A percentile compares a stretch with the other conserved stretches of the same genome.
phyloP scores from a whole-genome alignment of 768 basidiomycete genomes.

The Suillus plorans region DNA sequence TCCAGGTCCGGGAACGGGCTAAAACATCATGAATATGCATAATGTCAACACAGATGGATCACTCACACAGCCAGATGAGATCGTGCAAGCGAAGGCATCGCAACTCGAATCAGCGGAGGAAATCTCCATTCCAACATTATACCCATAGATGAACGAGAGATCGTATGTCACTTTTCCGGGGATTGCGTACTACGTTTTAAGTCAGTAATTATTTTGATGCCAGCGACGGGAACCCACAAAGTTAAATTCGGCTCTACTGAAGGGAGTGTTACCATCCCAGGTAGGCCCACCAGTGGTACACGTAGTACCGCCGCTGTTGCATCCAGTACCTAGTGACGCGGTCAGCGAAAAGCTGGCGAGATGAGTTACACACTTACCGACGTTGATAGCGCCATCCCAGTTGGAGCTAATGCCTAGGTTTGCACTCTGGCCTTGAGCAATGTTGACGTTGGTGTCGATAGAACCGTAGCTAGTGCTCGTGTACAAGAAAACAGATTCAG shows the following conservation, averaged over 20 bases:
- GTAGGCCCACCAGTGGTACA: slow-evolving; percentile 31
- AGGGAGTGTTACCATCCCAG: slow-evolving; percentile 30
- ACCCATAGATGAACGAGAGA: slow-evolving; percentile 34
- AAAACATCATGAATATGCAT: slow-evolving; percentile 5
- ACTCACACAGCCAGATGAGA: slow-evolving; percentile 31
- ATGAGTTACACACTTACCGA: slow-evolving; percentile 18
- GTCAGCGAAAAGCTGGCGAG: slow-evolving; percentile 11
- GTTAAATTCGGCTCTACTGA: slow-evolving; percentile 34
- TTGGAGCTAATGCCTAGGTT: slow-evolving; percentile 31
- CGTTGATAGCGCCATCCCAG: slow-evolving; percentile 33
- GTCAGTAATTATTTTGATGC: background rate
- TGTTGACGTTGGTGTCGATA: slow-evolving; percentile 26
- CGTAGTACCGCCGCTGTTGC: slow-evolving; percentile 15
- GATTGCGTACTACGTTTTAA: slow-evolving; percentile 18
- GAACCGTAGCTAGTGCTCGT: slow-evolving; percentile 30
- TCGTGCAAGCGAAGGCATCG: slow-evolving; percentile 32
- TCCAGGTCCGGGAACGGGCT: slow-evolving; percentile 31
- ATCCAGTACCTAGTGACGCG: slow-evolving; percentile 26
- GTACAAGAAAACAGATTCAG: slow-evolving; percentile 27
- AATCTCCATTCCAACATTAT: slow-evolving; percentile 35
- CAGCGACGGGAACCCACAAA: slow-evolving; percentile 18
- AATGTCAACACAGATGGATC: background rate
- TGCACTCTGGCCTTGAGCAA: slow-evolving; percentile 20
- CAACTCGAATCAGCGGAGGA: slow-evolving; percentile 25
- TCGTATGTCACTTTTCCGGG: slow-evolving; percentile 31